Evolutionary conservation across 2,329 filamentous ascomycete genomes (phyloP), one percentile per base, ranked within the genome.

Genomic region (Pseudonectria buxi): DNA sequence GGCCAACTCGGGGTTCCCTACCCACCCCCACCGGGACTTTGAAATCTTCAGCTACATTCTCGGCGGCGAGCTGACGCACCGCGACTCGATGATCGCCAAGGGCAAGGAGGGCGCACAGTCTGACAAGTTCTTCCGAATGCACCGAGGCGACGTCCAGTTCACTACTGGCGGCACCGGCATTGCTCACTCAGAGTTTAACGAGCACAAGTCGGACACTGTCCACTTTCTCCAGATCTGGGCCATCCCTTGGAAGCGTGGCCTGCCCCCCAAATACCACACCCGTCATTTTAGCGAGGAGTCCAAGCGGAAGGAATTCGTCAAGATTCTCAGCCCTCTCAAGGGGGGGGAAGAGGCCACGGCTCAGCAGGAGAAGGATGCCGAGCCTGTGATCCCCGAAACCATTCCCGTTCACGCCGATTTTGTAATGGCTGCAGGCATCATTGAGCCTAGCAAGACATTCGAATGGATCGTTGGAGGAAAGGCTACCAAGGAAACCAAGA

Each of bases 161-260:
- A 94, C 87, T 9, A 88, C 82, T 11, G 87, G 85, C n/a, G 87
- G 87, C 36, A 87, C 78, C 5, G 79, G 79, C 50, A 76, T 94
- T 51, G 76, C 86, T 2, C 86, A 94, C 60, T 84, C 78, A 7
- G 87, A 94, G 63, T 78, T 82, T 63, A 92, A 90, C 61, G 80
- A 92, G 62, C 79, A 86, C 57, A 58, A 65, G 35, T 63, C 72
- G 11, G 76, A 85, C 29, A 77, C 82, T 15, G 83, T 86, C 10
- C 86, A 94, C 56, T 94, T 94, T 55, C 65, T 94, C 24, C 87
- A 94, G 62, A 94, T 94, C 50, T 94, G 86, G 87, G 86, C 81
- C 1, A 67, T 86, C 32, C 86, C 86, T 0, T 89, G 86, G 74
- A 79, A 78, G 58, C 64, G 71, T 14, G 81, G 84, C 1, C 68